A percentile compares a stretch with the other conserved stretches of the same genome.
Evolutionary conservation across 2,329 filamentous ascomycete species (phyloP).

Genomic region (Aspergillus hiratsukae): DNA sequence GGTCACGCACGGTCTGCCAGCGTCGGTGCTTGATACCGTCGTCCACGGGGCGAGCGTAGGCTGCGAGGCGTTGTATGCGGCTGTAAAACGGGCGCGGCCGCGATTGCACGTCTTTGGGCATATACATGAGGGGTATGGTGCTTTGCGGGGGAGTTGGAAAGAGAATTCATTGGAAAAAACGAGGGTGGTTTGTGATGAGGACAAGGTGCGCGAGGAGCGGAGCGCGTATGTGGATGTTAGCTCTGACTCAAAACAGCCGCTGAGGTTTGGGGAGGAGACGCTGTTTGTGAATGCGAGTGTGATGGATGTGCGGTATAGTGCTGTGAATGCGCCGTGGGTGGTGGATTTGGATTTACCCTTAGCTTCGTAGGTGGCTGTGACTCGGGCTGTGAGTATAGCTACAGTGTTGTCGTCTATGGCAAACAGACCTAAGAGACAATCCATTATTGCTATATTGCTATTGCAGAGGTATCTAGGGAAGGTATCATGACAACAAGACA

Average conservation of each 20-base stretch:
- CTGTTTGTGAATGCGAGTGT: conserved; percentile 57
- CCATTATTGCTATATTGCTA: neutral
- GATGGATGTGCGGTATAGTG: conserved; percentile 47
- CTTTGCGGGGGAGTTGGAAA: neutral
- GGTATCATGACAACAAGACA: conserved; percentile 8
- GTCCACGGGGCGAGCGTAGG: no score
- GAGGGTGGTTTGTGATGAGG: conserved; percentile 19
- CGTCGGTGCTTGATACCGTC: no score
- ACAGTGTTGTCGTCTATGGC: no score
- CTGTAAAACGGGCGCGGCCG: no score
- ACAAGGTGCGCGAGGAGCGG: conserved; percentile 28
- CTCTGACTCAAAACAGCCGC: conserved; percentile 16
- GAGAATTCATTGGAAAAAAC: no score
- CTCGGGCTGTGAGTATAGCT: no score
- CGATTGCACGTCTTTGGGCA: no score
- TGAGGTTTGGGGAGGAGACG: conserved; percentile 49
- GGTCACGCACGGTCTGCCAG: no score
- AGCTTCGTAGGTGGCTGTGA: no score
- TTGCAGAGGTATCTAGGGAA: conserved; percentile 4
- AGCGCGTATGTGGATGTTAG: conserved; percentile 34
- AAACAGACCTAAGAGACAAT: neutral
- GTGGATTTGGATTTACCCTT: conserved; percentile 49
- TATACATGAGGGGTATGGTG: no score
- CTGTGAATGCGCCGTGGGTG: conserved; percentile 52
- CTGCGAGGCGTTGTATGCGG: no score